These are phyloP conservation scores for Erodium texanum DNA, from an alignment of 441 rosid genomes.

Conservation along the genomic window DNA sequence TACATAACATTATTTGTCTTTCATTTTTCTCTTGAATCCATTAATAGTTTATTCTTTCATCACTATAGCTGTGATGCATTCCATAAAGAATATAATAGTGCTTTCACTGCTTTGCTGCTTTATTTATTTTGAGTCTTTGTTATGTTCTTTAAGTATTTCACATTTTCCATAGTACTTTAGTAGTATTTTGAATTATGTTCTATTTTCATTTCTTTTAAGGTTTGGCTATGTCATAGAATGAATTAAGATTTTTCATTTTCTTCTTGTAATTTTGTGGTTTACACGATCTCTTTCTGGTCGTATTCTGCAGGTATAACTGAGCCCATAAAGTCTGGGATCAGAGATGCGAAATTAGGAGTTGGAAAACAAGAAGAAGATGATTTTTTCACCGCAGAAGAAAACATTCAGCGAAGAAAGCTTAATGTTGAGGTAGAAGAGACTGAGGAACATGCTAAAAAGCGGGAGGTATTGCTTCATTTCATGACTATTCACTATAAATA, in stretches of 20 bases:
- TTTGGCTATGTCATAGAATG: not conserved
- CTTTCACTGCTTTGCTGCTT: not conserved
- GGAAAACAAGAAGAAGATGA: constrained; percentile 41
- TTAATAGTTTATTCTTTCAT: not conserved
- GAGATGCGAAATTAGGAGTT: constrained; percentile 25
- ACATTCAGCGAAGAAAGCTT: constrained; percentile 34
- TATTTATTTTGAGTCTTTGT: not conserved
- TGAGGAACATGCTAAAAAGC: constrained; percentile 72
- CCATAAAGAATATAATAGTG: too few species aligned
- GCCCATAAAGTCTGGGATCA: constrained; percentile 24
- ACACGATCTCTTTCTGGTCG: too few species aligned
- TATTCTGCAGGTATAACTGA: constrained; percentile 22
- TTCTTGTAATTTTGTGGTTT: not conserved
- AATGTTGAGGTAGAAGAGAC: constrained; percentile 73
- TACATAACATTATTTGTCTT: not conserved
- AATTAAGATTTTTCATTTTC: too few species aligned
- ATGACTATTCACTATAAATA: not conserved
- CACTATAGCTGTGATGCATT: not conserved
- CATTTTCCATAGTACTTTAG: too few species aligned
- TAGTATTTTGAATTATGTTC: too few species aligned
- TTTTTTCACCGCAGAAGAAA: constrained; percentile 83
- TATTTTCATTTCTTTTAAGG: too few species aligned
- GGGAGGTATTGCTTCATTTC: constrained; percentile 57
- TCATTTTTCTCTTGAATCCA: not conserved
- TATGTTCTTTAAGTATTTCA: not conserved